phyloP scores from a whole-genome alignment of 495 filamentous ascomycete genomes.

The Echria macrotheca region DNA sequence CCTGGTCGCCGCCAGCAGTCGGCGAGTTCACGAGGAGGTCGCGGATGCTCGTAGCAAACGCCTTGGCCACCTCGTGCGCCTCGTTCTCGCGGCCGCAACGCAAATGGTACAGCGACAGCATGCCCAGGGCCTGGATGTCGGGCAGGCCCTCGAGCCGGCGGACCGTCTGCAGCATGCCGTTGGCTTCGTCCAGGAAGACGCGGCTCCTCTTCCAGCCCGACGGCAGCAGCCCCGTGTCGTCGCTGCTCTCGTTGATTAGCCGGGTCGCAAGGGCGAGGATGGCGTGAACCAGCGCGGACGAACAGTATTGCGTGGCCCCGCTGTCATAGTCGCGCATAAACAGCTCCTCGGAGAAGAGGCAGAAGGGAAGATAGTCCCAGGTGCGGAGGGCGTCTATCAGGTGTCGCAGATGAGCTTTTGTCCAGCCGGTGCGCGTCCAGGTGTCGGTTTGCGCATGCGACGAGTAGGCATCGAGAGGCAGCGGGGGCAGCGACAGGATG shows the following conservation, averaged over 20 bases:
- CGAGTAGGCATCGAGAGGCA: neutral
- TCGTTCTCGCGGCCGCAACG: conserved; percentile 3
- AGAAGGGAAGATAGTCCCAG: conserved; percentile 10
- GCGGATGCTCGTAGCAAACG: neutral
- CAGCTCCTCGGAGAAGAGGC: conserved; percentile 6
- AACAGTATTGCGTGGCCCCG: conserved; percentile 1
- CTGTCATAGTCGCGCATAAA: conserved; percentile 6
- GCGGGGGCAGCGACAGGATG: neutral
- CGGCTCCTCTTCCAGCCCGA: conserved; percentile 6
- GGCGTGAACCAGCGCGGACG: conserved; percentile 1
- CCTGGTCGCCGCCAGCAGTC: neutral
- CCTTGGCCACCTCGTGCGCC: neutral
- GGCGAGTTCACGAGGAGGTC: neutral
- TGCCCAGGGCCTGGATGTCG: conserved; percentile 5
- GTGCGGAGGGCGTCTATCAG: conserved; percentile 5
- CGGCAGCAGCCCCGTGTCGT: neutral
- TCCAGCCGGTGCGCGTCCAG: conserved; percentile 9
- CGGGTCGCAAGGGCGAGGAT: conserved; percentile 5
- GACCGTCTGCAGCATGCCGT: neutral
- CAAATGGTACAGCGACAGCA: conserved; percentile 4
- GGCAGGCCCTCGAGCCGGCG: neutral
- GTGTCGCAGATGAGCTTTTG: neutral
- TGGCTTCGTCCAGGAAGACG: conserved; percentile 1
- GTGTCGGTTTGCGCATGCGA: neutral
- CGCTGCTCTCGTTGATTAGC: conserved; percentile 5